Evolutionary conservation across 345 rosid genomes (phyloP).

Genomic region (Populus euphratica): DNA sequence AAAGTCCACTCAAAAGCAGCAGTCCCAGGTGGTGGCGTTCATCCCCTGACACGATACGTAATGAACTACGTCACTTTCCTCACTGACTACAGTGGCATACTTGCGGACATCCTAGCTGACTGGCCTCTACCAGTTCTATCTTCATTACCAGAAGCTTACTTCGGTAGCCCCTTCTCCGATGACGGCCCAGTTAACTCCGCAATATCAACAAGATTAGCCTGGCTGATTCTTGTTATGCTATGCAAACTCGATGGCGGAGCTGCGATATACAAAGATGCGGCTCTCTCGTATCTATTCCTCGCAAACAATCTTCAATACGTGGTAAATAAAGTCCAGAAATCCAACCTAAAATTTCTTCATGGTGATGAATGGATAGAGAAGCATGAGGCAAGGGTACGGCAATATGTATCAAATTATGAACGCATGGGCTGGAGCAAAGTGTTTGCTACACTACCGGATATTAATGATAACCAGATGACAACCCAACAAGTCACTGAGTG

Average conservation of each 20-base stretch:
- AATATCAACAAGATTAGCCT: slow-evolving; percentile 45
- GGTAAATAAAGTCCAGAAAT: slow-evolving; percentile 52
- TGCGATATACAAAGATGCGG: slow-evolving; percentile 48
- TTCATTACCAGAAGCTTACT: slow-evolving; percentile 49
- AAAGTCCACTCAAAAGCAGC: slow-evolving; percentile 50
- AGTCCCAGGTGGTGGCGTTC: slow-evolving; percentile 67
- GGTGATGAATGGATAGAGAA: slow-evolving; percentile 63
- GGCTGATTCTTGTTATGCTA: slow-evolving; percentile 62
- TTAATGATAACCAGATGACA: slow-evolving; percentile 28
- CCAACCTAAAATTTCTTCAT: slow-evolving; percentile 44
- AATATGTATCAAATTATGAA: slow-evolving; percentile 60
- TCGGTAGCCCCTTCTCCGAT: slow-evolving; percentile 26
- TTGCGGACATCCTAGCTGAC: slow-evolving; percentile 55
- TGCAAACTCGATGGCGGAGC: slow-evolving; percentile 79
- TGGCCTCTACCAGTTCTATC: slow-evolving; percentile 41
- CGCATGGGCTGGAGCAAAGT: slow-evolving; percentile 64
- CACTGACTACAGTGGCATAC: slow-evolving; percentile 50
- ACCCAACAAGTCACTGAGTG: slow-evolving; percentile 25
- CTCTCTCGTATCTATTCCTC: slow-evolving; percentile 65
- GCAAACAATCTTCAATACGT: slow-evolving; percentile 81
- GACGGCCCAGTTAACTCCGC: slow-evolving; percentile 34
- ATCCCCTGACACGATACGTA: slow-evolving; percentile 71
- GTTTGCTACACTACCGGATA: slow-evolving; percentile 40
- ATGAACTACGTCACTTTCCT: slow-evolving; percentile 75
- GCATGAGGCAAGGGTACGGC: slow-evolving; percentile 52